These are phyloP conservation scores for Ciborinia camelliae DNA, from an alignment of 2,329 filamentous ascomycete genomes.

Conservation along the genomic window DNA sequence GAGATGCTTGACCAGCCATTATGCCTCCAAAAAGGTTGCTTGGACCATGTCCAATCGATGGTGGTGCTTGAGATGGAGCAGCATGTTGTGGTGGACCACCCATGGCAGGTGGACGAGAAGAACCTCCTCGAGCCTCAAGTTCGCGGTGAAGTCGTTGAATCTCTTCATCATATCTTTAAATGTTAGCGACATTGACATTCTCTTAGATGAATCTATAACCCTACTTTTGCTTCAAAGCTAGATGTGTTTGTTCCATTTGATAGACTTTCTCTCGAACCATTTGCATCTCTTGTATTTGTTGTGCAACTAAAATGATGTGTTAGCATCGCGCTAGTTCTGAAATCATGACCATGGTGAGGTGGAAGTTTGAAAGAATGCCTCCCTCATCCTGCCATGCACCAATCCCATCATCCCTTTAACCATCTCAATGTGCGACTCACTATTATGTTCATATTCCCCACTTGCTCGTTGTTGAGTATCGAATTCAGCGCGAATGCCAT, in stretches of 20 bases:
- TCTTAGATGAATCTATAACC: conserved; percentile 36
- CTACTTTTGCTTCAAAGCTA: conserved; percentile 88
- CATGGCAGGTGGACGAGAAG: conserved; percentile 64
- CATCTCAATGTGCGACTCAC: conserved; percentile 55
- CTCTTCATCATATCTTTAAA: conserved; percentile 83
- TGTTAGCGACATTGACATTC: conserved; percentile 17
- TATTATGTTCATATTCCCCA: conserved; percentile 87
- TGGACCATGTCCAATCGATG: conserved; percentile 77
- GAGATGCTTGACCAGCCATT: conserved; percentile 82
- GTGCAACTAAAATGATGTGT: conserved; percentile 59
- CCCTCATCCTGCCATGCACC: not conserved
- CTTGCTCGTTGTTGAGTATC: conserved; percentile 77
- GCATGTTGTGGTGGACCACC: conserved; percentile 71
- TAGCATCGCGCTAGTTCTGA: conserved; percentile 11
- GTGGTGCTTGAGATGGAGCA: conserved; percentile 78
- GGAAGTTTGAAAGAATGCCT: not conserved
- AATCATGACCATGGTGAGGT: not conserved
- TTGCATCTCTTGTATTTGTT: conserved; percentile 92
- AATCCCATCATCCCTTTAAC: not conserved
- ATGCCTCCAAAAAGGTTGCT: conserved; percentile 93
- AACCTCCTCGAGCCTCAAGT: conserved; percentile 68
- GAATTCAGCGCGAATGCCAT: conserved; percentile 87
- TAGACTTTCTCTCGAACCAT: conserved; percentile 92
- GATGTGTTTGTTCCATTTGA: conserved; percentile 84
- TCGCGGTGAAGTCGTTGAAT: conserved; percentile 82